Evolutionary conservation across 306 rosid genomes (phyloP), one percentile per base, ranked within the genome.

Genomic region (Hippophae gyantsensis): DNA sequence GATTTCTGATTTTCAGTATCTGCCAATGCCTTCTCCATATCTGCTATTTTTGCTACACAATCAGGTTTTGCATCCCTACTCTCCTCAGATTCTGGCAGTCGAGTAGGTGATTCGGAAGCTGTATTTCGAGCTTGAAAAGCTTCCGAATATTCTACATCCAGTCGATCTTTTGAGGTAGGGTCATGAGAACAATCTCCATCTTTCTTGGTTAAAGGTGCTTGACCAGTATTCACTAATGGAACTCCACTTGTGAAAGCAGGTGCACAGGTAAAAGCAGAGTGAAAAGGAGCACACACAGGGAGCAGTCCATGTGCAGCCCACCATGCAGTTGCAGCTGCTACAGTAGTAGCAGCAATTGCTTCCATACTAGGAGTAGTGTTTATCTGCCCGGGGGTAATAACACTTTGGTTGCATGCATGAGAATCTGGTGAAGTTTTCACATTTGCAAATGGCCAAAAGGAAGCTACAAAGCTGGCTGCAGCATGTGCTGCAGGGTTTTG

Each of bases 301-400:
- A 85, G 79, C 74, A 85, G 66, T 56, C 96, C 98, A 65, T 92
- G 98, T 64, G 98, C 81, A 42, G 93, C 75, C 98, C 98, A 92
- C 98, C 98, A 87, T 67, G 98, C 93, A 61, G 89, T 79, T 70
- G 98, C 96, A 57, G 96, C 96, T 64, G 96, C 95, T 56, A 85
- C 93, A 54, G 95, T 85, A 62, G 92, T 84, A 54, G 82, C 88
- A 55, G 96, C 93, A 68, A 87, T 78, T 61, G 98, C 87, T 57
- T 81, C 85, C 67, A 81, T 74, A 70, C 78, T 84, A 27, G 93
- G 96, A 71, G 86, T 71, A 8, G 86, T 61, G 64, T 75, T 81
- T 61, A 79, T 70, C 69, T 77, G 90, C 62, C 81, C 76, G 32
- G 73, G 41, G 50, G 79, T 71, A 70, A 81, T 80, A 54, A 71